A percentile compares a stretch with the other conserved stretches of the same genome.
Evolutionary conservation across 2,329 filamentous ascomycete species (phyloP).

Genomic region (Paracamarosporium sp.): DNA sequence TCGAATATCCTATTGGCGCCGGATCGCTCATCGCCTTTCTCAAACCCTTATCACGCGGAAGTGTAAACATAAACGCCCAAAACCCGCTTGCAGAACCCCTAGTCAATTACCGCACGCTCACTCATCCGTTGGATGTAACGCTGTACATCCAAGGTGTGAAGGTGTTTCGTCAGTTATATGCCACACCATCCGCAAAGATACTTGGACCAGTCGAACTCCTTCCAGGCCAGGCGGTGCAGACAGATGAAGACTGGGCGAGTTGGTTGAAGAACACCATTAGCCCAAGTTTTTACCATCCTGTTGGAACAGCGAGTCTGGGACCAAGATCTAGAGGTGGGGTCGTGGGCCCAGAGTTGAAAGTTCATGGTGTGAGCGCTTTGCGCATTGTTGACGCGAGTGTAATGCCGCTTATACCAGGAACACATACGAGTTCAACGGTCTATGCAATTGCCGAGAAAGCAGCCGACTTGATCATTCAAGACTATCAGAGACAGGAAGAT

Average conservation of each 20-base stretch:
- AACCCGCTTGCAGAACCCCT: slow-evolving; percentile 25
- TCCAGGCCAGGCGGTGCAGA: slow-evolving; percentile 17
- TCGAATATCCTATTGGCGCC: slow-evolving; percentile 19
- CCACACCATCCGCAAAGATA: slow-evolving; percentile 9
- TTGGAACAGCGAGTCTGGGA: slow-evolving; percentile 24
- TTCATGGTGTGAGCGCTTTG: slow-evolving; percentile 27
- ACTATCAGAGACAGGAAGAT: neutral
- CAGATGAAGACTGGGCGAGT: slow-evolving; percentile 14
- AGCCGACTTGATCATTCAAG: slow-evolving; percentile 24
- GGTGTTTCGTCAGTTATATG: slow-evolving; percentile 13
- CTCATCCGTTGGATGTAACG: slow-evolving; percentile 23
- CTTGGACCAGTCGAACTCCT: slow-evolving; percentile 20
- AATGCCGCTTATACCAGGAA: slow-evolving; percentile 25
- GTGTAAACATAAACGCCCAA: slow-evolving; percentile 27
- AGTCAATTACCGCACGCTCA: slow-evolving; percentile 23
- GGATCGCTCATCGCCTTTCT: slow-evolving; percentile 15
- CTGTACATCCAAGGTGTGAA: slow-evolving; percentile 14
- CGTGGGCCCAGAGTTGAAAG: slow-evolving; percentile 21
- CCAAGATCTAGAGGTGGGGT: slow-evolving; percentile 27
- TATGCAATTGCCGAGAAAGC: slow-evolving; percentile 29
- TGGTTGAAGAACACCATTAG: slow-evolving; percentile 15
- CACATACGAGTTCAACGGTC: slow-evolving; percentile 24
- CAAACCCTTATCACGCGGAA: slow-evolving; percentile 24
- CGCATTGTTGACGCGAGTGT: slow-evolving; percentile 30
- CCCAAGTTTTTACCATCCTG: slow-evolving; percentile 25